Base-by-base conservation (phyloP, 108 stramenopile genomes). In the Parietichytrium sp. region DNA sequence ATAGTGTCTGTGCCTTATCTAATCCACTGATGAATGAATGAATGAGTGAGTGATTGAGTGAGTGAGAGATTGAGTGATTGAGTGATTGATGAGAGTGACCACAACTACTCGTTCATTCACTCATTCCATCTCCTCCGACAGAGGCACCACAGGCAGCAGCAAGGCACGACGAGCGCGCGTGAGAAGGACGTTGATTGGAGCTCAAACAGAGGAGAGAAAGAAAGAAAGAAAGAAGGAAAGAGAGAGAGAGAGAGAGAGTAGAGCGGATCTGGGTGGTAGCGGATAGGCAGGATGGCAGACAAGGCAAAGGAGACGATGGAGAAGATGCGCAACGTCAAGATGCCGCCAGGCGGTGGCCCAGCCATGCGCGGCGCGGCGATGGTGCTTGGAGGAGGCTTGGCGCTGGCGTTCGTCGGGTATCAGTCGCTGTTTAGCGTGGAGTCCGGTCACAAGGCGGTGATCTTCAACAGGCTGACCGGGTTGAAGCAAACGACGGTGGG, bases 381-480 rank as follows among this genome's bases (percentile, higher is more conserved):
- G 55, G 36, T 61, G 36, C 31, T 61, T 38, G 7, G 31, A 3
- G 55, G 55, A 15, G 55, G 55, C 38, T 30, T 30, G 36, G 55
- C 55, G 33, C 55, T 61, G 36, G 55, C 55, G 36, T 61, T 61
- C 29, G 36, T 61, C 8, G 55, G 55, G 18, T 61, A 61, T 38
- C 31, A 18, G 36, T 61, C 55, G 3, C 55, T 61, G 55, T 82
- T 47, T 30, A 61, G 42, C 20, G 82, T 82, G 30, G 18, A 77
- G 20, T 79, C 79, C 82, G 98, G 98, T 91, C 96, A 98, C 81
- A 95, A 96, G 50, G 97, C 97, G 50, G 92, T 99, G 42, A 88
- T 98, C 15, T 99, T 95, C 89, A 97, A 96, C 83, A 91, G 97
- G 33, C n/a, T 99, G 15, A 52, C 89, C 77, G 98, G 98, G 25